phyloP scores from a whole-genome alignment of 2,329 filamentous ascomycete species.

The Verticillium isaacii region DNA sequence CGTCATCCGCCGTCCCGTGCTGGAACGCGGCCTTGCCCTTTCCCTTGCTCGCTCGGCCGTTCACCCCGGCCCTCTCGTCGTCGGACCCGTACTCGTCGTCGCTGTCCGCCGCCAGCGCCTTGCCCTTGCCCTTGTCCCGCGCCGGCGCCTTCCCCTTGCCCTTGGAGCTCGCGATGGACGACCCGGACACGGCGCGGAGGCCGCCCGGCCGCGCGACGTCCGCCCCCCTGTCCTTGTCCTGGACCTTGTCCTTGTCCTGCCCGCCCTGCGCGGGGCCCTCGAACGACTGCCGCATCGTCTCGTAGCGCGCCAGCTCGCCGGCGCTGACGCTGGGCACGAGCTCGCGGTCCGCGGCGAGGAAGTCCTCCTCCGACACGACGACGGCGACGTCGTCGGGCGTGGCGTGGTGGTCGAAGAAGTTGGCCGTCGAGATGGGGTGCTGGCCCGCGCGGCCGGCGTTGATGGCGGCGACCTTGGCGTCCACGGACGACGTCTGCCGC shows the following conservation, averaged over 20 bases:
- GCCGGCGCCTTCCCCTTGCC: slow-evolving; percentile 30
- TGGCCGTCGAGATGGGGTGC: slow-evolving; percentile 70
- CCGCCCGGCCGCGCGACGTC: neutral
- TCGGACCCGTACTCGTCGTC: slow-evolving; percentile 27
- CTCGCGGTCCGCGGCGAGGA: slow-evolving; percentile 73
- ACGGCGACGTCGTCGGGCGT: slow-evolving; percentile 79
- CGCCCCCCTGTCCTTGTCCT: slow-evolving; percentile 6
- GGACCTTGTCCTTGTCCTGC: slow-evolving; percentile 7
- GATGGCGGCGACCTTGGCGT: slow-evolving; percentile 72
- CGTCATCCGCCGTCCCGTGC: slow-evolving; percentile 50
- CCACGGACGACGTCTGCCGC: slow-evolving; percentile 76
- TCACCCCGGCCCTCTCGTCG: slow-evolving; percentile 18
- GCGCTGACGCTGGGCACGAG: slow-evolving; percentile 90
- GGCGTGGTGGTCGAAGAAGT: slow-evolving; percentile 93
- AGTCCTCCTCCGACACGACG: slow-evolving; percentile 85
- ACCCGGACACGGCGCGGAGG: slow-evolving; percentile 17
- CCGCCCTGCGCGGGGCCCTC: slow-evolving; percentile 50
- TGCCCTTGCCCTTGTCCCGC: slow-evolving; percentile 33
- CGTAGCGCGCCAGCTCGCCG: slow-evolving; percentile 89
- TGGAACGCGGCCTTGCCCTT: slow-evolving; percentile 54
- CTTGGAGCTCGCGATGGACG: slow-evolving; percentile 21
- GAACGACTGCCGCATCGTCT: slow-evolving; percentile 75
- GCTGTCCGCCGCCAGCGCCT: slow-evolving; percentile 24
- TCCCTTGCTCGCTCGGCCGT: slow-evolving; percentile 31
- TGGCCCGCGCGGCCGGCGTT: slow-evolving; percentile 38